Evolutionary conservation across 306 rosid species (phyloP), one percentile per base, ranked within the genome.

Genomic region (Cucurbita moschata): DNA sequence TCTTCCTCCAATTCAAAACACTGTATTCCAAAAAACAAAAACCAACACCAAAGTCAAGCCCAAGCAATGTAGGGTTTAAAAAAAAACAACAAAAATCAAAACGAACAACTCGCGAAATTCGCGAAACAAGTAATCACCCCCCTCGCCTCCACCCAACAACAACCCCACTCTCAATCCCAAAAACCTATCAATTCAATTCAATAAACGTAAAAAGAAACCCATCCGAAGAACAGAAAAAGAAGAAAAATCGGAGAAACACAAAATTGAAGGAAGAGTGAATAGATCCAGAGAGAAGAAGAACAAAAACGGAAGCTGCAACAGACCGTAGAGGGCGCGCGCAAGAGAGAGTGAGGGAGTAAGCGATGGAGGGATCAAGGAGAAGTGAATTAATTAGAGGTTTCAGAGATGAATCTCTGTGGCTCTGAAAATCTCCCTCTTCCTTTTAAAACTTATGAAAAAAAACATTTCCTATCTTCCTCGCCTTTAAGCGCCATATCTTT

Each of bases 41-140:
- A 66, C 30, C n/a, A 64, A 44, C 75, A 39, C 11, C 63, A 54
- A 7, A 75, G 75, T 87, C 75, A 83, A 14, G 79, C 55, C 66
- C 56, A 69, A 78, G 74, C 72, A 81, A 90, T 91, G 92, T 80
- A 79, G 89, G 88, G 89, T 83, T 85, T 79, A 61, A 65, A 74
- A 65, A 74, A 65, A 74, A 30, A 30, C 61, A 74, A 53, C 37
- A 46, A 74, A 74, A 74, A 78, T 44, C 21, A 67, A 53, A 19
- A 59, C 70, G 21, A 60, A 52, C 10, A 62, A 75, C 62, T 74
- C 70, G 73, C 51, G 13, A 75, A 76, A 77, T 57, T 42, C 55
- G 8, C 57, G 75, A 46, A 76, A 42, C 54, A 55, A 76, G 52
- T 12, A 44, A 38, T 56, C 75, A 77, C 37, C 74, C 80, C 55